phyloP scores from a whole-genome alignment of 805 yeast genomes.

The Yamadazyma akitaensis region DNA sequence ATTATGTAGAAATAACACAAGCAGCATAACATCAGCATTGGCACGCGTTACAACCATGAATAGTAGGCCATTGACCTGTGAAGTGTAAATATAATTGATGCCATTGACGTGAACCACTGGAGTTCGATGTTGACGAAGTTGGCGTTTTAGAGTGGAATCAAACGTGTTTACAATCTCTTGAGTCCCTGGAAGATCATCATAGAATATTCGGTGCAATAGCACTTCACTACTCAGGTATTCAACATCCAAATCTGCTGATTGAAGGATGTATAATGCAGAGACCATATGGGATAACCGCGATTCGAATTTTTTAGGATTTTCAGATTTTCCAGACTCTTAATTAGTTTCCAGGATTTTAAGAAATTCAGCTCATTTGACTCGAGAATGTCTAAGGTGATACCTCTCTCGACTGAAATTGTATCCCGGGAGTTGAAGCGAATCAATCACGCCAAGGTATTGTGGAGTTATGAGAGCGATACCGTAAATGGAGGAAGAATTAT shows the following conservation, averaged over 20 bases:
- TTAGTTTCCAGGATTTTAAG: neutral
- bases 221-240: slow-evolving; percentile 28
- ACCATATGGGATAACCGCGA: slow-evolving; percentile 23
- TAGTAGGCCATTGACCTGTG: slow-evolving; percentile 42
- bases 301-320: neutral
- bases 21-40: slow-evolving; percentile 58
- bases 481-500: neutral
- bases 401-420: neutral
- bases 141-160: slow-evolving; percentile 20
- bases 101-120: slow-evolving; percentile 52
- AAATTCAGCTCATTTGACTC: neutral
- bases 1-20: slow-evolving; percentile 51
- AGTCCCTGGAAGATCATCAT: slow-evolving; percentile 28
- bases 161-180: slow-evolving; percentile 22
- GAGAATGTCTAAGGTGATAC: neutral
- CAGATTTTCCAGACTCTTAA: neutral
- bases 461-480: neutral
- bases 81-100: slow-evolving; percentile 51
- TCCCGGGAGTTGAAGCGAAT: neutral
- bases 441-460: neutral
- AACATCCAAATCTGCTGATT: slow-evolving; percentile 28
- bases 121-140: slow-evolving; percentile 19
- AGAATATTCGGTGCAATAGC: slow-evolving; percentile 33
- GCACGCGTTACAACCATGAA: slow-evolving; percentile 39
- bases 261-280: slow-evolving; percentile 35